Evolutionary conservation across 306 rosid species (phyloP).

Genomic region (Calophaca sinica): DNA sequence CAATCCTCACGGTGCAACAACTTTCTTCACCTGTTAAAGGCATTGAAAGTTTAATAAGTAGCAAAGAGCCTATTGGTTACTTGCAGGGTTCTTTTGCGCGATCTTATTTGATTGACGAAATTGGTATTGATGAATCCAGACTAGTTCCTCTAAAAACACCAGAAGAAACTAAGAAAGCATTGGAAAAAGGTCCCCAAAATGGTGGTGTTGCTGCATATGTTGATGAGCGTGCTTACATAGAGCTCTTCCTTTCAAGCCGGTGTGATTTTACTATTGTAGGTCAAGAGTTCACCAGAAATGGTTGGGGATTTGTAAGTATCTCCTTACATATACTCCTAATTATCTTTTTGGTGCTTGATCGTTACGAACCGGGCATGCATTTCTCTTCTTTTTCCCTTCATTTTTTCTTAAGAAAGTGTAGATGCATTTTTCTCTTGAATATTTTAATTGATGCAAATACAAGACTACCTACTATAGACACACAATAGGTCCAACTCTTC

Average conservation of each 20-base stretch:
- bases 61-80: constrained; percentile 83
- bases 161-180: constrained; percentile 72
- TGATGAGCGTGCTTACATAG: constrained; percentile 87
- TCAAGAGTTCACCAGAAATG: constrained; percentile 91
- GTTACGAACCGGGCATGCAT: background rate
- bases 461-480: no score
- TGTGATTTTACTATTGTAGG: constrained; percentile 82
- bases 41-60: constrained; percentile 67
- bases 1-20: constrained; percentile 93
- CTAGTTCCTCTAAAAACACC: constrained; percentile 70
- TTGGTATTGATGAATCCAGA: constrained; percentile 71
- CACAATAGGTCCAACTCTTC: no score
- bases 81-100: constrained; percentile 81
- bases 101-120: constrained; percentile 71
- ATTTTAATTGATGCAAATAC: no score
- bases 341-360: background rate
- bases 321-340: constrained; percentile 20
- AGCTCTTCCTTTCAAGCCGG: constrained; percentile 86
- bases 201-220: constrained; percentile 89
- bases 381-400: background rate
- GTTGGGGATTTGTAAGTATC: constrained; percentile 98
- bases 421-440: constrained; percentile 13
- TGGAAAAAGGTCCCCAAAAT: constrained; percentile 69
- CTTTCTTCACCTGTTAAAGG: constrained; percentile 88
- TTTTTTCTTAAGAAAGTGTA: background rate